phyloP scores from a whole-genome alignment of 805 yeast species.

The Myxozyma neotropica region DNA sequence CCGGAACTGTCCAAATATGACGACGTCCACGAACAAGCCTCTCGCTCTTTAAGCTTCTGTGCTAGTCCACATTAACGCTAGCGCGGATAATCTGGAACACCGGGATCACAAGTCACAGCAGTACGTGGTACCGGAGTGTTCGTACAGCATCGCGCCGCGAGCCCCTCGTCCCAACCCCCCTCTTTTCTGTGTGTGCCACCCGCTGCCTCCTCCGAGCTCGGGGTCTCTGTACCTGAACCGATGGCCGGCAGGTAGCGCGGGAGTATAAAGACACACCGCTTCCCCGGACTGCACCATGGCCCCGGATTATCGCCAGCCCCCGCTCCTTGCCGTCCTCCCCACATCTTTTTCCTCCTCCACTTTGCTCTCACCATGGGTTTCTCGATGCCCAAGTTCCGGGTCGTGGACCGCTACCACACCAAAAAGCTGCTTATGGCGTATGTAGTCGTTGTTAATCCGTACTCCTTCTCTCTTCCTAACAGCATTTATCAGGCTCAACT shows the following conservation, averaged over 20 bases:
- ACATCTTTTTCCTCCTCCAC: not conserved
- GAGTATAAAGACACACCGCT: slow-evolving; percentile 1
- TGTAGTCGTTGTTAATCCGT: not conserved
- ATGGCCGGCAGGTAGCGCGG: too few species aligned
- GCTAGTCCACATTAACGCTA: too few species aligned
- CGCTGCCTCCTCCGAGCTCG: too few species aligned
- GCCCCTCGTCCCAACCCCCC: not conserved
- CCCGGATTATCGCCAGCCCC: too few species aligned
- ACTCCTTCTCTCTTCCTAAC: not conserved
- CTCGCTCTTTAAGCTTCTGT: too few species aligned
- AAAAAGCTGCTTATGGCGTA: slow-evolving; percentile 17
- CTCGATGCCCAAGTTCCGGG: not conserved
- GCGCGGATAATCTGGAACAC: too few species aligned
- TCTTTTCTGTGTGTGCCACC: not conserved
- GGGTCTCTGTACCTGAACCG: too few species aligned
- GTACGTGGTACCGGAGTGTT: not conserved
- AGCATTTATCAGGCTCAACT: slow-evolving; percentile 23
- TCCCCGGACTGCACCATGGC: slow-evolving; percentile 4
- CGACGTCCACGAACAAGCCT: too few species aligned
- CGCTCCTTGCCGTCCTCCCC: not conserved
- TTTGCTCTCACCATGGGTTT: not conserved
- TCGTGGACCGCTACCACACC: slow-evolving; percentile 22
- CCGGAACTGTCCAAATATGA: too few species aligned
- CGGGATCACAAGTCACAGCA: not conserved
- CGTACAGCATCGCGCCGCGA: too few species aligned